phyloP scores from a whole-genome alignment of 2,329 filamentous ascomycete genomes.

The Zalaria obscura region DNA sequence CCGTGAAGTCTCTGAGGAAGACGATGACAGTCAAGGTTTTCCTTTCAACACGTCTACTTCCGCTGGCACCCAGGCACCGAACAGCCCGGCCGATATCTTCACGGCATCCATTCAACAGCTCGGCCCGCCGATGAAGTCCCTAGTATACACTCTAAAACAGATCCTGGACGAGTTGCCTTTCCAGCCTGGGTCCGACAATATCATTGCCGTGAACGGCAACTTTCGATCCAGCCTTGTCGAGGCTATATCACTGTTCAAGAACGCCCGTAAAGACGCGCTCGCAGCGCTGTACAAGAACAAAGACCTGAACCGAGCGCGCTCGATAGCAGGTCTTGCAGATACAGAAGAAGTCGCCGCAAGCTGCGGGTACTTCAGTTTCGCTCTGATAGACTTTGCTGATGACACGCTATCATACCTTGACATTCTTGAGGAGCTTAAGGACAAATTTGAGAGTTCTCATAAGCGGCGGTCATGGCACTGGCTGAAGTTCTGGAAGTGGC shows the following conservation, averaged over 20 bases:
- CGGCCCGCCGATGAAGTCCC: slow-evolving; percentile 87
- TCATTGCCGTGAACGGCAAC: slow-evolving; percentile 63
- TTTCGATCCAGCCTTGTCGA: slow-evolving; percentile 69
- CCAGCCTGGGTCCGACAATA: slow-evolving; percentile 46
- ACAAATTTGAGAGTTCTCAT: slow-evolving; percentile 46
- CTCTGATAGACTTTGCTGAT: slow-evolving; percentile 76
- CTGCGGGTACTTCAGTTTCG: slow-evolving; percentile 92
- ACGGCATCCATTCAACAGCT: slow-evolving; percentile 77
- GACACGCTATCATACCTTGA: slow-evolving; percentile 74
- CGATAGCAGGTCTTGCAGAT: slow-evolving; percentile 71
- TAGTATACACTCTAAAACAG: slow-evolving; percentile 82
- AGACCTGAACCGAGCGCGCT: slow-evolving; percentile 52
- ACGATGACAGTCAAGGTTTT: not conserved
- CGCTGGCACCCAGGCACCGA: not conserved
- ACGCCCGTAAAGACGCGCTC: slow-evolving; percentile 61
- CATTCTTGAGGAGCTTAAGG: slow-evolving; percentile 71
- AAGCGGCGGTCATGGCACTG: slow-evolving; percentile 64
- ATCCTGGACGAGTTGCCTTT: slow-evolving; percentile 83
- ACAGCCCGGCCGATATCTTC: slow-evolving; percentile 65
- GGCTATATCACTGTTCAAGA: slow-evolving; percentile 66
- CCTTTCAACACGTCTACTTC: not conserved
- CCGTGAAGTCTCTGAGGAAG: slow-evolving; percentile 4
- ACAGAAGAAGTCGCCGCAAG: slow-evolving; percentile 97
- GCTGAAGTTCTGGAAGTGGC: slow-evolving; percentile 58
- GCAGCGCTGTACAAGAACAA: slow-evolving; percentile 68